Percentiles rank a stretch among this genome's conserved stretches.
phyloP scores from a whole-genome alignment of 768 basidiomycete species.

The Lactarius pseudohatsudake region DNA sequence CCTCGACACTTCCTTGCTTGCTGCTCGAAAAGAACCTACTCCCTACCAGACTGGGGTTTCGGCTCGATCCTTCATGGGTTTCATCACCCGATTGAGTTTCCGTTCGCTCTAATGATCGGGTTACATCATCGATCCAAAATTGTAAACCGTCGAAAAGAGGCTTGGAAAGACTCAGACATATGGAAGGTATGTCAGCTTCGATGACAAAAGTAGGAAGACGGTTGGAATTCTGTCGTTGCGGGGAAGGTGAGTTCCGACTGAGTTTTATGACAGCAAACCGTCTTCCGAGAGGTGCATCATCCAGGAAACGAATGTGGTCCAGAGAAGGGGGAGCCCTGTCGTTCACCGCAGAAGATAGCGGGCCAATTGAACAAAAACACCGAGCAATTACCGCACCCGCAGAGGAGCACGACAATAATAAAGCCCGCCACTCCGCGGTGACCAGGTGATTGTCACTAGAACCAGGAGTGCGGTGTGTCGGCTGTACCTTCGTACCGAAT shows the following conservation, averaged over 20 bases:
- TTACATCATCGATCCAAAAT: constrained; percentile 82
- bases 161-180: constrained; percentile 65
- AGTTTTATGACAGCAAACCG: constrained; percentile 9
- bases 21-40: constrained; percentile 68
- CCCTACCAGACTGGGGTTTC: constrained; percentile 69
- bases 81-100: constrained; percentile 28
- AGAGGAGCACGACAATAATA: constrained; percentile 51
- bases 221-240: constrained; percentile 1
- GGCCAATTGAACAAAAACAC: constrained; percentile 52
- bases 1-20: constrained; percentile 39
- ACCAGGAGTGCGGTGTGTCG: constrained; percentile 10
- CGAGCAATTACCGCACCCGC: constrained; percentile 42
- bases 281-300: neutral
- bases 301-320: constrained; percentile 23
- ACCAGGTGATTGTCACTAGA: constrained; percentile 35
- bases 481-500: constrained; percentile 21
- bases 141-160: constrained; percentile 71
- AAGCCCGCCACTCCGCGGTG: constrained; percentile 44
- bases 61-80: constrained; percentile 41
- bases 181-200: constrained; percentile 54
- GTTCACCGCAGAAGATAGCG: constrained; percentile 33
- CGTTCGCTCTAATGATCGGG: constrained; percentile 64
- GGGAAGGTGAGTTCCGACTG: neutral
- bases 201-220: constrained; percentile 30
- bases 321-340: neutral